phyloP scores from a whole-genome alignment of 768 basidiomycete genomes.

The Panus rudis region DNA sequence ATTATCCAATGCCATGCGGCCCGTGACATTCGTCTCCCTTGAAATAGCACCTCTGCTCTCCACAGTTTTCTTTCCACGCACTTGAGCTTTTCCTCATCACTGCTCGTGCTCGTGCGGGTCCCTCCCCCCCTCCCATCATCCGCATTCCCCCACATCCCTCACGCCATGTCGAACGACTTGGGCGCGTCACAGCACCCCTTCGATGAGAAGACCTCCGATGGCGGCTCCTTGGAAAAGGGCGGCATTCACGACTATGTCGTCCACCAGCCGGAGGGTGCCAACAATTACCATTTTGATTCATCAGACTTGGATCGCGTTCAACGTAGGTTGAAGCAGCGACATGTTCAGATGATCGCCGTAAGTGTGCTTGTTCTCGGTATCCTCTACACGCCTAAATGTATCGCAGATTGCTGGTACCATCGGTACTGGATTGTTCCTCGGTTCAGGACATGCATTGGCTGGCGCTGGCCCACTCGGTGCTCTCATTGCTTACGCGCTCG shows the following conservation, averaged over 20 bases:
- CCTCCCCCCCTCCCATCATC: background rate
- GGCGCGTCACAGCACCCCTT: constrained; percentile 8
- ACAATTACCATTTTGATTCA: constrained; percentile 41
- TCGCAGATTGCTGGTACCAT: constrained; percentile 62
- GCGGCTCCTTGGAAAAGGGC: constrained; percentile 23
- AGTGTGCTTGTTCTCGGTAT: too few relatives aligned
- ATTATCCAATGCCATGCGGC: constrained; percentile 3
- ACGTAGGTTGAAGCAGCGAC: constrained; percentile 65
- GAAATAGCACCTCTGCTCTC: background rate
- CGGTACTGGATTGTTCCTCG: constrained; percentile 69
- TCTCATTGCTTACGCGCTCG: constrained; percentile 53
- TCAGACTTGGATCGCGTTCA: constrained; percentile 66
- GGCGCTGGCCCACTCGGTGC: constrained; percentile 63
- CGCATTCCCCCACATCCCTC: background rate
- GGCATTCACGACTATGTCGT: constrained; percentile 17
- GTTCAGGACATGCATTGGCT: constrained; percentile 54
- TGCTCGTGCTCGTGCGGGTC: constrained; percentile 4
- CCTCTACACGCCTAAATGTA: background rate
- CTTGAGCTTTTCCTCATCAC: constrained; percentile 5
- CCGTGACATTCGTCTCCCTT: background rate
- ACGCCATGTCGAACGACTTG: constrained; percentile 7
- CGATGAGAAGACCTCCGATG: constrained; percentile 17
- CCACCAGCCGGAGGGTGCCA: constrained; percentile 3
- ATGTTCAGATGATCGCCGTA: constrained; percentile 79
- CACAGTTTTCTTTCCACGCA: constrained; percentile 4